Percentiles rank a stretch among this genome's conserved stretches.
These are phyloP conservation scores for Zhuliangozyma blackwelliae DNA, from an alignment of 1,139 yeast species.

Conservation along the genomic window DNA sequence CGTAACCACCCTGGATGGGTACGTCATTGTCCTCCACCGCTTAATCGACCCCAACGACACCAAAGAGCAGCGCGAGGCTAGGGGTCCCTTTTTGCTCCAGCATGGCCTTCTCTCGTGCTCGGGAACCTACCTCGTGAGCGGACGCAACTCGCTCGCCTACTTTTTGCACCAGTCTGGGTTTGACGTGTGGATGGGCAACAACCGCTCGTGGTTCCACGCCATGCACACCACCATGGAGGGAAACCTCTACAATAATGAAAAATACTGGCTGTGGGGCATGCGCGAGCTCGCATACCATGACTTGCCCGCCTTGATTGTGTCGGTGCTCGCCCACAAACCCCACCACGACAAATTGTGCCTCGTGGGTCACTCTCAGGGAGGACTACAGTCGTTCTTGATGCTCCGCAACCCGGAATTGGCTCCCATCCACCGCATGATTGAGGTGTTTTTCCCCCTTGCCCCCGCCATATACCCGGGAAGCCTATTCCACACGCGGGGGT, in stretches of 20 bases:
- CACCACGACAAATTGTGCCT: constrained; percentile 50
- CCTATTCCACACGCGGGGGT: constrained; percentile 52
- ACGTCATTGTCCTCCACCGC: constrained; percentile 59
- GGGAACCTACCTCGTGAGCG: constrained; percentile 78
- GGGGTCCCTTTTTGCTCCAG: constrained; percentile 64
- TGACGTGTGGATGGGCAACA: constrained; percentile 94
- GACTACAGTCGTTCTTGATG: constrained; percentile 73
- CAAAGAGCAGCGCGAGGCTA: constrained; percentile 19
- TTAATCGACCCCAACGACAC: constrained; percentile 50
- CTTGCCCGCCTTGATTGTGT: constrained; percentile 65
- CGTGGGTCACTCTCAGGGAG: constrained; percentile 90
- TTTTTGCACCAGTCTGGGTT: constrained; percentile 58
- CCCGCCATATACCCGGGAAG: constrained; percentile 91
- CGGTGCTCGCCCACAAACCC: constrained; percentile 45
- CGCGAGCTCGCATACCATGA: constrained; percentile 75
- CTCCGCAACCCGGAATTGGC: constrained; percentile 34
- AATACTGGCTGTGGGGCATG: constrained; percentile 83
- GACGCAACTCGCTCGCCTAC: constrained; percentile 70
- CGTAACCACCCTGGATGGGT: constrained; percentile 79
- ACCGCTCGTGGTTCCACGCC: constrained; percentile 80
- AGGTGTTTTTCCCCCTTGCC: constrained; percentile 70
- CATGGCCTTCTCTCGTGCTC: constrained; percentile 89
- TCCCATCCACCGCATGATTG: constrained; percentile 45
- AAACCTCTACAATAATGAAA: constrained; percentile 45
- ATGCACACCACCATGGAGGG: constrained; percentile 44